Evolutionary conservation across 1,139 yeast genomes (phyloP).

Genomic region (Geotrichum klebahnii): DNA sequence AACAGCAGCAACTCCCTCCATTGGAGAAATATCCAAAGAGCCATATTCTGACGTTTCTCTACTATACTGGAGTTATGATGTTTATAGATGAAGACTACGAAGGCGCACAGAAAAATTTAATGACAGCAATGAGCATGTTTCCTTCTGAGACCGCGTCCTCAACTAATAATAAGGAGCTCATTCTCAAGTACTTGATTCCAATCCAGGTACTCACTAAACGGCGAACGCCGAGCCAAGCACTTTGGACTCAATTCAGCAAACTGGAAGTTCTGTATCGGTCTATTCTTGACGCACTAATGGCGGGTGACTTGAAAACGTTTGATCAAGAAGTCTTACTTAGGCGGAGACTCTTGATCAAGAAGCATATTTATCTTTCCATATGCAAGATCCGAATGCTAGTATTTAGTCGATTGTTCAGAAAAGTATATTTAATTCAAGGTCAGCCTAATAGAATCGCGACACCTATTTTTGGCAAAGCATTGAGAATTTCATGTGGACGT

Average conservation of each 20-base stretch:
- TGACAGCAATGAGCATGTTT: slow-evolving; percentile 47
- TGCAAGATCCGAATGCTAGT: slow-evolving; percentile 53
- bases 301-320: slow-evolving; percentile 55
- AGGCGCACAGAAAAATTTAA: slow-evolving; percentile 49
- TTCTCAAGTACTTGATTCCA: slow-evolving; percentile 41
- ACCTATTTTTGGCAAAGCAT: slow-evolving; percentile 47
- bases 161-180: slow-evolving; percentile 38
- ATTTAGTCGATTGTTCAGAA: slow-evolving; percentile 51
- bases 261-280: slow-evolving; percentile 44
- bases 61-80: slow-evolving; percentile 60
- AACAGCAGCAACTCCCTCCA: slow-evolving; percentile 50
- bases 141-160: too few relatives aligned
- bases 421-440: slow-evolving; percentile 42
- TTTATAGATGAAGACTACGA: slow-evolving; percentile 59
- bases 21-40: slow-evolving; percentile 45
- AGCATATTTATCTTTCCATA: slow-evolving; percentile 60
- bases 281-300: slow-evolving; percentile 48
- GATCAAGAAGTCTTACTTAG: slow-evolving; percentile 46
- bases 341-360: slow-evolving; percentile 52
- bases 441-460: slow-evolving; percentile 47
- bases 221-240: slow-evolving; percentile 38
- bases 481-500: slow-evolving; percentile 37
- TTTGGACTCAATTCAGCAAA: slow-evolving; percentile 40
- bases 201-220: slow-evolving; percentile 32
- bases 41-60: slow-evolving; percentile 58